Percentiles rank a stretch among this genome's conserved stretches.
phyloP scores from a whole-genome alignment of 768 basidiomycete genomes.

The Paxillus involutus region DNA sequence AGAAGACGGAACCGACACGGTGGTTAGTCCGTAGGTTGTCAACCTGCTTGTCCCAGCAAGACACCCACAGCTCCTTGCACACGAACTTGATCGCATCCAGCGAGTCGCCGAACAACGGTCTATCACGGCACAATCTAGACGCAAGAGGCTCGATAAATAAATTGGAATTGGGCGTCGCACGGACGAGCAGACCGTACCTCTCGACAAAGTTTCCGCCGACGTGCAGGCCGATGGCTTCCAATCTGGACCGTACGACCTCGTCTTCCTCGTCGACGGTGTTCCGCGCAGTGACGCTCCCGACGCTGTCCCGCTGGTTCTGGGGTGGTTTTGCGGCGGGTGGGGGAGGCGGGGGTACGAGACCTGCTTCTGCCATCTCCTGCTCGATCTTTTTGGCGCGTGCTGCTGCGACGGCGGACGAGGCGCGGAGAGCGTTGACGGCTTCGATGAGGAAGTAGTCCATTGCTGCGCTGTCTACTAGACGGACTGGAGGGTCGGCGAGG shows the following conservation, averaged over 20 bases:
- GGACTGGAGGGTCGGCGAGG: constrained; percentile 63
- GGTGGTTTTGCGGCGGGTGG: constrained; percentile 40
- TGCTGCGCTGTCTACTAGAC: constrained; percentile 61
- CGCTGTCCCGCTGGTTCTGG: constrained; percentile 33
- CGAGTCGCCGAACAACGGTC: constrained; percentile 75
- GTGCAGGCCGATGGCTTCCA: constrained; percentile 84
- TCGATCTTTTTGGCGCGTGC: constrained; percentile 68
- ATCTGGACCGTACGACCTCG: constrained; percentile 60
- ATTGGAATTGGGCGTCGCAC: not conserved
- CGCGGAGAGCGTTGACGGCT: constrained; percentile 69
- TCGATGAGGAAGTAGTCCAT: constrained; percentile 90
- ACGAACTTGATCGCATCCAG: constrained; percentile 93
- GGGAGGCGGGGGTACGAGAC: constrained; percentile 57
- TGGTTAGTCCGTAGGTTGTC: constrained; percentile 96
- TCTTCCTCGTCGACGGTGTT: constrained; percentile 54
- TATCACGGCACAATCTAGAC: constrained; percentile 70
- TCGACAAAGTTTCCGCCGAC: constrained; percentile 87
- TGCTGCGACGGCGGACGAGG: constrained; percentile 72
- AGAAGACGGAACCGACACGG: constrained; percentile 51
- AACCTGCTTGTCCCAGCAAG: constrained; percentile 92
- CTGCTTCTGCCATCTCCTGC: constrained; percentile 77
- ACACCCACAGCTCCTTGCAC: constrained; percentile 94
- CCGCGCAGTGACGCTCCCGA: constrained; percentile 27
- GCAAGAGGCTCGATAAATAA: not conserved
- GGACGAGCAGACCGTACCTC: constrained; percentile 46